Base-by-base conservation (phyloP, 2,329 filamentous ascomycete species). In the Calonectria montana region DNA sequence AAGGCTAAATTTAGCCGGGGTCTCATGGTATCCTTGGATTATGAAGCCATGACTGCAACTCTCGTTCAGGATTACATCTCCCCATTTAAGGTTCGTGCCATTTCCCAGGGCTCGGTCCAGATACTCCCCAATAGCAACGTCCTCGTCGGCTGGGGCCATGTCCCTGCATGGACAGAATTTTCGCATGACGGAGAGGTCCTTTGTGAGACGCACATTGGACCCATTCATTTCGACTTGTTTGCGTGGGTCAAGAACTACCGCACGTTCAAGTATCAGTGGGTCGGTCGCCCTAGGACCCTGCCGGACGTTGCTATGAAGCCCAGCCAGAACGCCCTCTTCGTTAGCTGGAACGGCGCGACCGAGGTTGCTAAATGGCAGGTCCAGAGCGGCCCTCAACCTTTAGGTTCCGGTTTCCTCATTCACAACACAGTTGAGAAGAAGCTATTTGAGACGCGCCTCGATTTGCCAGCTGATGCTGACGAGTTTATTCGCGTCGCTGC, bases 91-190 rank as follows among this genome's bases (percentile, higher is more conserved):
- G 81, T 83, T 6, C 82, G 90, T 15, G 80, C 71, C 8, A 23
- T 50, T 7, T 67, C 72, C 2, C 68, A 74, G 85, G 84, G 85
- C 8, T 85, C 82, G n/a, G 86, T 88, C 37, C 90, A 92, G 73
- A 76, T 89, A 7, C 83, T 92, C 0, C 85, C 87, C 0, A 86
- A 87, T 65, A 87, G 87, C 39, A 88, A 90, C 69, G 86, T 86
- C 8, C 81, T 91, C 48, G 86, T 91, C 39, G 88, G 88, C 73
- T 92, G 89, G 89, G 89, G 90, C 5, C 85, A 84, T 0, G 84
- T 85, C 21, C 86, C 86, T 0, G 86, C 85, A 3, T 76, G 87
- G 25, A 88, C 86, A 8, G 87, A 87, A 74, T 85, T 88, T 75
- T 82, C 83, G 0, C 75, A 81, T 1, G 84, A 87, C n/a, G 89